These are phyloP conservation scores for Pseudocercospora fuligena DNA, from an alignment of 2,329 filamentous ascomycete genomes.

Conservation along the genomic window DNA sequence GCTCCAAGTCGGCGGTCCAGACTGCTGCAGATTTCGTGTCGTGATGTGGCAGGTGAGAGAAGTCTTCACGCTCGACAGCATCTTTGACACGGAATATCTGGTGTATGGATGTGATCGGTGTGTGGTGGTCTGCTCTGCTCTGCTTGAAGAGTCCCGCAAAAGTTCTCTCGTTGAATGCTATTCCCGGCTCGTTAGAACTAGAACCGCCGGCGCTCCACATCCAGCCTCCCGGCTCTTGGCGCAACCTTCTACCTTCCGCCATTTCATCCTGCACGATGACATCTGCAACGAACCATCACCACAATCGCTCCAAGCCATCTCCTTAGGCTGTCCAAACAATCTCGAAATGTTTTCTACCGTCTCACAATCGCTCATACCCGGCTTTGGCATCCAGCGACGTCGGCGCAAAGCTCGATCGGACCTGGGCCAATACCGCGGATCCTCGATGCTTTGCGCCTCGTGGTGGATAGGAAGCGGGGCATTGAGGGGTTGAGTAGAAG, in stretches of 20 bases:
- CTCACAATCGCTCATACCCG: neutral
- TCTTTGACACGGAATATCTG: too few relatives aligned
- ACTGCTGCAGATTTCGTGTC: too few relatives aligned
- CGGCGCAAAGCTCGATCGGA: constrained; percentile 3
- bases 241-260: neutral
- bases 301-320: neutral
- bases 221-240: neutral
- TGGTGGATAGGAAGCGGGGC: neutral
- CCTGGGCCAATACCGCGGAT: constrained; percentile 3
- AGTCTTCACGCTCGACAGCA: too few relatives aligned
- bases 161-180: too few relatives aligned
- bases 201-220: neutral
- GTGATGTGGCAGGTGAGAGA: too few relatives aligned
- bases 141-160: too few relatives aligned
- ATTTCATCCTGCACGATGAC: constrained; percentile 7
- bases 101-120: too few relatives aligned
- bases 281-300: neutral
- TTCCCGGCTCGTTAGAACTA: constrained; percentile 6
- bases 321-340: neutral
- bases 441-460: constrained; percentile 1
- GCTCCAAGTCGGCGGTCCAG: too few relatives aligned
- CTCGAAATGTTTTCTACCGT: neutral
- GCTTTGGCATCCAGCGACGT: neutral
- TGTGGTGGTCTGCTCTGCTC: too few relatives aligned
- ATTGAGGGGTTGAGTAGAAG: constrained; percentile 10